Base-by-base conservation (phyloP, 148 eudicot species). In the Selenicereus undatus region DNA sequence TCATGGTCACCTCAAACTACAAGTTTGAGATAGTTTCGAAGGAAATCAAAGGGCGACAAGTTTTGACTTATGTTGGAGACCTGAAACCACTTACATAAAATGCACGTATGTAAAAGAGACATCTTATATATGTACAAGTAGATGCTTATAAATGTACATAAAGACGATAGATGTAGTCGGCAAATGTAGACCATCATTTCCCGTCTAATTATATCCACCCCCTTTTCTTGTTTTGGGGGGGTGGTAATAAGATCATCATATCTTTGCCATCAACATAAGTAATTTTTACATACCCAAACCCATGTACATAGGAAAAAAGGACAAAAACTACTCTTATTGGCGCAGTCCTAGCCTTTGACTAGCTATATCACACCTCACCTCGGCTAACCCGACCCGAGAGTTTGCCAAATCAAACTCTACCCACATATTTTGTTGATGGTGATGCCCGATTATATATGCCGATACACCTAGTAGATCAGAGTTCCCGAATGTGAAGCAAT, bases 341-440 rank as follows among this genome's bases (percentile, higher is more conserved):
- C 77, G 88, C 75, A 91, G 17, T 0, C 97, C 97, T 54, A 92
- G 84, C 74, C 83, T 86, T 83, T 91, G 90, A 82, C 89, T 87
- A 26, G 97, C 97, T 14, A 88, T 83, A 83, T 95, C 94, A 88
- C 97, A 93, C 85, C 91, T 83, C 77, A 90, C 89, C 78, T 92
- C 89, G 0, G 94, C 94, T 29, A 93, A 83, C 54, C 97, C 99
- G 11, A 93, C 92, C 86, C 97, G 88, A 13, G 92, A 89, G 26
- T 88, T 89, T 3, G 62, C 88, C 79, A 95, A 87, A 86, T 95
- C 98, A 79, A 89, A 95, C 75, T 95, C 97, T 88, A 95, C 89
- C 98, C 98, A 95, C 90, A 91, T 78, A 78, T 93, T 91, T 58
- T 95, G 97, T 75, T 95, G 98, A 81, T 93, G 98, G 84, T 93